phyloP scores from a whole-genome alignment of 768 basidiomycete genomes.

The Cystobasidium ongulense region DNA sequence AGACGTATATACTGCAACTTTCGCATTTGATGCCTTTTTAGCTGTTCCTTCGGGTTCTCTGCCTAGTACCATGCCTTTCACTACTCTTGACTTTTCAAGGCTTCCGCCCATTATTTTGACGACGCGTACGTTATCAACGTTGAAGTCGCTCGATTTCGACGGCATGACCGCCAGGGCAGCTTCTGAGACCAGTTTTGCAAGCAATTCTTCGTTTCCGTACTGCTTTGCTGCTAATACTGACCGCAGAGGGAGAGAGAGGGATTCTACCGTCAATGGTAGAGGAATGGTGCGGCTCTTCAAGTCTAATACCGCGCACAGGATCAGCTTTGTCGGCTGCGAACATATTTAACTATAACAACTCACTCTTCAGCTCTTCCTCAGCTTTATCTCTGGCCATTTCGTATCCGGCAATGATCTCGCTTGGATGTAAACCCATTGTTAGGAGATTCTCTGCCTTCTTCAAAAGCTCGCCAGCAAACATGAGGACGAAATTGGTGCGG shows the following conservation, averaged over 20 bases:
- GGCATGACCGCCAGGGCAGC: conserved; percentile 72
- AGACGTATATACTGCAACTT: conserved; percentile 91
- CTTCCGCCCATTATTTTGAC: conserved; percentile 98
- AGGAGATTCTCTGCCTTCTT: conserved; percentile 87
- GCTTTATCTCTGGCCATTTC: conserved; percentile 81
- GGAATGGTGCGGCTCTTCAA: conserved; percentile 64
- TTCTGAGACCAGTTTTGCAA: conserved; percentile 78
- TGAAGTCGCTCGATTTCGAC: conserved; percentile 67
- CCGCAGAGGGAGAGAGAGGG: conserved; percentile 67
- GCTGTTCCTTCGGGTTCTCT: conserved; percentile 84
- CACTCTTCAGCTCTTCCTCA: conserved; percentile 79
- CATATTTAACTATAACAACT: conserved; percentile 43
- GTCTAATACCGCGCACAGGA: conserved; percentile 48
- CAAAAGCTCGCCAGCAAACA: conserved; percentile 86
- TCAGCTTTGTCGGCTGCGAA: no score
- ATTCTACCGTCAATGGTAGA: conserved; percentile 60
- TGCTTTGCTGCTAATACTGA: conserved; percentile 96
- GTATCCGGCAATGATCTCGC: conserved; percentile 89
- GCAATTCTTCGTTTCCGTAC: conserved; percentile 79
- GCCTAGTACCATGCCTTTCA: conserved; percentile 96
- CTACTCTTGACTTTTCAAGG: conserved; percentile 72
- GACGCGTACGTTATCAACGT: conserved; percentile 94
- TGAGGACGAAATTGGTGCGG: conserved; percentile 88
- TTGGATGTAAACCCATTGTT: conserved; percentile 93
- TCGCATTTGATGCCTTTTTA: conserved; percentile 73